phyloP scores from a whole-genome alignment of 768 basidiomycete species.

The Zangia roseola region DNA sequence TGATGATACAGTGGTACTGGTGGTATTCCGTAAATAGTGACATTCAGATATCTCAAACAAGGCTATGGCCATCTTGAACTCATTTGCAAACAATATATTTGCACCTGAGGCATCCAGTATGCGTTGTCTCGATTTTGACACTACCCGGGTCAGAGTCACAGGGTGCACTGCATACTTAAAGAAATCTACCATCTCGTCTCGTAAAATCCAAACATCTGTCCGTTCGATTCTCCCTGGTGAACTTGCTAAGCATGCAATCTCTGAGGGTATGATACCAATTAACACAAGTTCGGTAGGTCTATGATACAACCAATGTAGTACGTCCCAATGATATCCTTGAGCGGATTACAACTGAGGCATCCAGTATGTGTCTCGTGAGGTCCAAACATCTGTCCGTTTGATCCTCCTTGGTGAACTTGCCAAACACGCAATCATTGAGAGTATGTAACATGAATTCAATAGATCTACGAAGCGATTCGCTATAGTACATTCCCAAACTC shows the following conservation, averaged over 20 bases:
- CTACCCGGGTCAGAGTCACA: constrained; percentile 24
- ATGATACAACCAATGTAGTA: no score
- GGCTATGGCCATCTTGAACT: constrained; percentile 81
- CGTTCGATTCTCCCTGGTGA: constrained; percentile 84
- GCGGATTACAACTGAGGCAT: constrained; percentile 73
- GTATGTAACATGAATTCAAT: no score
- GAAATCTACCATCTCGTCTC: constrained; percentile 90
- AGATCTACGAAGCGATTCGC: no score
- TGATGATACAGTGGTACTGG: no score
- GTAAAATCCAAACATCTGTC: constrained; percentile 85
- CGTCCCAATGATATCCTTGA: no score
- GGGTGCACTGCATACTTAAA: constrained; percentile 84
- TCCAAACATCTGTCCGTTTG: constrained; percentile 80
- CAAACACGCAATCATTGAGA: constrained; percentile 88
- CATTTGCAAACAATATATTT: constrained; percentile 84
- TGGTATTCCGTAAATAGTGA: no score
- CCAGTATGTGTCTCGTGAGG: constrained; percentile 76
- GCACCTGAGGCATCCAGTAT: constrained; percentile 70
- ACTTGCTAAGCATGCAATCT: constrained; percentile 86
- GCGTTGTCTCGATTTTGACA: constrained; percentile 19
- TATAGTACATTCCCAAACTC: no score
- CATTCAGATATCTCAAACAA: constrained; percentile 95
- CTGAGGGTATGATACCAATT: no score
- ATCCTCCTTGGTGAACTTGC: constrained; percentile 85
- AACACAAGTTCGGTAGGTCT: no score